These are phyloP conservation scores for Phlegmacium glaucopus DNA, from an alignment of 768 basidiomycete genomes.

Conservation along the genomic window DNA sequence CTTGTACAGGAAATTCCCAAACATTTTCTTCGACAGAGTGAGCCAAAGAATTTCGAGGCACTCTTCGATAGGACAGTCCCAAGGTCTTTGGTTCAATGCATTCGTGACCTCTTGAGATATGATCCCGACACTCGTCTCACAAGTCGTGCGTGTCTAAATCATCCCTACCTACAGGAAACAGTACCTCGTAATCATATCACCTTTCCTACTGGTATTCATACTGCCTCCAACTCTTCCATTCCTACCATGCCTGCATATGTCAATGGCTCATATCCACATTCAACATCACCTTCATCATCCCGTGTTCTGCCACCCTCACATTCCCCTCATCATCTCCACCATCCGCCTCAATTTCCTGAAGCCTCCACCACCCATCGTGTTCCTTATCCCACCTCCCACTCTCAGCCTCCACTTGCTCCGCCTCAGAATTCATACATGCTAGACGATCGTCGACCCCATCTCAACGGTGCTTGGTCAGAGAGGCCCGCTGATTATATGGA, in stretches of 20 bases:
- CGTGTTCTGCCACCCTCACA: conserved; percentile 43
- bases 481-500: conserved; percentile 59
- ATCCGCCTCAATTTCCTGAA: conserved; percentile 41
- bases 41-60: conserved; percentile 62
- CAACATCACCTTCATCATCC: conserved; percentile 31
- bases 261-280: conserved; percentile 31
- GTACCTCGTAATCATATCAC: conserved; percentile 63
- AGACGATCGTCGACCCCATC: conserved; percentile 27
- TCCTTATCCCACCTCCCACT: conserved; percentile 37
- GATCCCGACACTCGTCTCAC: conserved; percentile 87
- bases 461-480: conserved; percentile 22
- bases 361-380: conserved; percentile 51
- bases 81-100: conserved; percentile 82
- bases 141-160: conserved; percentile 81
- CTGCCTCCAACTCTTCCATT: conserved; percentile 34
- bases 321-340: conserved; percentile 38
- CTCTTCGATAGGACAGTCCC: conserved; percentile 82
- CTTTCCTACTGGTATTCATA: conserved; percentile 49
- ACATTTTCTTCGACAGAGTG: conserved; percentile 39
- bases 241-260: conserved; percentile 28
- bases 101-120: conserved; percentile 87
- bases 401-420: conserved; percentile 16
- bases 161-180: conserved; percentile 86
- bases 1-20: not conserved
- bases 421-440: conserved; percentile 18